Conservation (phyloP, 345 rosid species). For the Lumnitzera racemosa region DNA sequence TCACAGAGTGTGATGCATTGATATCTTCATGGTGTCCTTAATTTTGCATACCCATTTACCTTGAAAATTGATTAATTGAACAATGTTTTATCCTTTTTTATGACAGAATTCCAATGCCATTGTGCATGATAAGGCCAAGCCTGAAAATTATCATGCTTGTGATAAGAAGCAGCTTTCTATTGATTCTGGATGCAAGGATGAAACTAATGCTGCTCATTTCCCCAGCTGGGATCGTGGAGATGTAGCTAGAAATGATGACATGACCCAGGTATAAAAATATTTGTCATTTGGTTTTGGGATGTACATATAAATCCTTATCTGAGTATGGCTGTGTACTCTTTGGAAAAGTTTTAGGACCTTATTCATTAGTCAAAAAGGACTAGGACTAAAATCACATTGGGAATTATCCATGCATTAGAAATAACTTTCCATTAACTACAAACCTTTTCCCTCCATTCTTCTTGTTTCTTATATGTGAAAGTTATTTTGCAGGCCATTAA, state of each 20-base stretch:
- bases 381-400: too few relatives aligned
- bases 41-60: too few relatives aligned
- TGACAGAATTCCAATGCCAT: background rate
- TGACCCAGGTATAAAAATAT: constrained; percentile 51
- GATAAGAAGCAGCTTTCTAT: constrained; percentile 12
- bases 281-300: background rate
- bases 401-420: too few relatives aligned
- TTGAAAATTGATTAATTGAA: too few relatives aligned
- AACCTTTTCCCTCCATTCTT: background rate
- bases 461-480: background rate
- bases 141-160: constrained; percentile 12
- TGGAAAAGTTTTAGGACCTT: background rate
- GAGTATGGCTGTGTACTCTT: too few relatives aligned
- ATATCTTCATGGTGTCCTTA: too few relatives aligned
- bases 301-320: too few relatives aligned
- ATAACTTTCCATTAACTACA: constrained; percentile 2
- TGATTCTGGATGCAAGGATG: constrained; percentile 16
- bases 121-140: constrained; percentile 5
- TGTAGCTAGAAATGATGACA: constrained; percentile 34
- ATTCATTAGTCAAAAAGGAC: too few relatives aligned
- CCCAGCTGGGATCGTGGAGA: constrained; percentile 19
- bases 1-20: too few relatives aligned
- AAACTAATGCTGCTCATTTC: constrained; percentile 10
- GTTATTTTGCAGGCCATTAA: constrained; percentile 56
- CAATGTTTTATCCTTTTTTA: too few relatives aligned